Evolutionary conservation across 2,329 filamentous ascomycete genomes (phyloP).

Genomic region (Fusarium transvaalense): DNA sequence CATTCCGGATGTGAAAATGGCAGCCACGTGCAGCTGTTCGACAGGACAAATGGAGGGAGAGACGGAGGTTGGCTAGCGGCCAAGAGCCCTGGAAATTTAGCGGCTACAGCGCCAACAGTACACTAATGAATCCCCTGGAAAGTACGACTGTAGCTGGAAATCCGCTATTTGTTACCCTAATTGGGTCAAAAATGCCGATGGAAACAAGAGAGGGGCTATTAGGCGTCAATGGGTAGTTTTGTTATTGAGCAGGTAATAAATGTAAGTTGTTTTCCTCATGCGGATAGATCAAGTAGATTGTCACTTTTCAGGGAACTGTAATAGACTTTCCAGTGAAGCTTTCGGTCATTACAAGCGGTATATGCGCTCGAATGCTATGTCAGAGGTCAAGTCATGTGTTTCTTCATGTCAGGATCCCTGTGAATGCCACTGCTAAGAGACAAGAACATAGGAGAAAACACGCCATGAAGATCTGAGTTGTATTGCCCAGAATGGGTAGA

Average conservation of each 20-base stretch:
- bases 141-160: neutral
- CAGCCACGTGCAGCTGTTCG: neutral
- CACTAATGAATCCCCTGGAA: conserved; percentile 13
- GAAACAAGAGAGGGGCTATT: neutral
- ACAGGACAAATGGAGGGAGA: conserved; percentile 7
- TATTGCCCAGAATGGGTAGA: conserved; percentile 25
- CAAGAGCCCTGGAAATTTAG: conserved; percentile 16
- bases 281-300: conserved; percentile 5
- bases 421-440: no score
- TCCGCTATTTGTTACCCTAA: conserved; percentile 1
- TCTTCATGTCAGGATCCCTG: conserved; percentile 21
- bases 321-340: neutral
- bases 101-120: conserved; percentile 7
- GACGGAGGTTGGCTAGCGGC: conserved; percentile 8
- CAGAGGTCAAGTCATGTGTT: conserved; percentile 26
- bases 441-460: conserved; percentile 21
- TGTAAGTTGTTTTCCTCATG: conserved; percentile 7
- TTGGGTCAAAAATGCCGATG: conserved; percentile 5
- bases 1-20: conserved; percentile 9
- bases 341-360: conserved; percentile 30
- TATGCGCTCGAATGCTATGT: conserved; percentile 28
- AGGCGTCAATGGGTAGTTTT: neutral
- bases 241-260: neutral
- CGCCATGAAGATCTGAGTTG: conserved; percentile 25
- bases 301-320: neutral